Evolutionary conservation across 345 rosid genomes (phyloP), one percentile per base, ranked within the genome.

Genomic region (Citropsis articulata): DNA sequence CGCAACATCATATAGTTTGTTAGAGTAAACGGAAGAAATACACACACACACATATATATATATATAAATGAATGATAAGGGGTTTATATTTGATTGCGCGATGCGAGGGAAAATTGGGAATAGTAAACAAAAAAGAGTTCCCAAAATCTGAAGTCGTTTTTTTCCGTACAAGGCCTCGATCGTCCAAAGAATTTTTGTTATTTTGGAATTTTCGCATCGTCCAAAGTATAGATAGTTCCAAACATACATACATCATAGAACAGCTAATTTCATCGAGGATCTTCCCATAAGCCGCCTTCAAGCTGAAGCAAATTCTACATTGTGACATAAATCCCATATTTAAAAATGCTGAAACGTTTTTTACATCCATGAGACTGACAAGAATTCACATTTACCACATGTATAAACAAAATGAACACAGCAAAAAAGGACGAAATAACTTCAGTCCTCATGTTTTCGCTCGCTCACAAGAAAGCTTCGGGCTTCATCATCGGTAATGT

Each of bases 401-500:
- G 50, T 70, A 50, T 61, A 27, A 28, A 48, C 30, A 30, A 2
- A 70, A 70, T 18, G 55, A 50, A 19, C 42, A 7, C 53, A 7
- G 22, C 10, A 14, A 70, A 28, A 28, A 36, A 21, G 33, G 25
- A 18, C 57, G 24, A 28, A 53, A 24, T 19, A 33, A 28, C 21
- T 31, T 73, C 71, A 75, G 40, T 75, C 81, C 45, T 85, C 82
- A 7, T 50, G n/a, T 75, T 80, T 66, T 24, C 78, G 83, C 75
- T 86, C 88, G 38, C 68, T 84, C n/a, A 81, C 75, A 40, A 81
- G 71, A 80, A 90, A 90, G 74, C 75, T 71, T 22, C 77, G 75
- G 28, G 88, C 97, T 73, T 91, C 90, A 71, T 89, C 95, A 69
- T 89, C 94, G 6, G 87, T 71, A 66, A 88, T 90, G 31, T 89